phyloP scores from a whole-genome alignment of 805 yeast genomes.

The Lipomyces yamadae region DNA sequence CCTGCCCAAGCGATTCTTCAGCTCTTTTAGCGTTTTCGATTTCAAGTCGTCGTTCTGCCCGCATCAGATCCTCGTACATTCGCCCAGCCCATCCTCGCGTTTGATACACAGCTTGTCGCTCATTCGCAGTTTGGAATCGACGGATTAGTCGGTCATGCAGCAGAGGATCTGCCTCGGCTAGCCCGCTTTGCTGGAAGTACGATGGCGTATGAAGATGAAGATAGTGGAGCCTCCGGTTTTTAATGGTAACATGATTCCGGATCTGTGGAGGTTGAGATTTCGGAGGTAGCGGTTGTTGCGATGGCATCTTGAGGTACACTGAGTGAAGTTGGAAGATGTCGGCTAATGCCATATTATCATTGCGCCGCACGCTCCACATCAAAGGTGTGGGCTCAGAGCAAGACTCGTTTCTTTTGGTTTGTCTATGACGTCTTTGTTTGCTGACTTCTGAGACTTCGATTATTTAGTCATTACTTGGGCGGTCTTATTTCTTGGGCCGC shows the following conservation, averaged over 20 bases:
- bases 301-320: not conserved
- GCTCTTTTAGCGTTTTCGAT: constrained; percentile 7
- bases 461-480: no score
- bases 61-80: constrained; percentile 33
- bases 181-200: constrained; percentile 19
- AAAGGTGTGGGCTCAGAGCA: no score
- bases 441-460: no score
- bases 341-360: no score
- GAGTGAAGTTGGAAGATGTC: not conserved
- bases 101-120: constrained; percentile 24
- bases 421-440: no score
- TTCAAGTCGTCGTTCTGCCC: constrained; percentile 28
- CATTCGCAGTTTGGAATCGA: constrained; percentile 24
- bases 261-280: not conserved
- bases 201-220: constrained; percentile 16
- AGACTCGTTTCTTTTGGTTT: no score
- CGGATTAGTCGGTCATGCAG: constrained; percentile 26
- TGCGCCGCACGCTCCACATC: no score
- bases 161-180: constrained; percentile 28
- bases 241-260: constrained; percentile 19
- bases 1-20: constrained; percentile 12
- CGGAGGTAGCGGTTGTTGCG: not conserved
- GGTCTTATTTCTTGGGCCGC: no score
- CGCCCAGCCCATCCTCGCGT: constrained; percentile 33
- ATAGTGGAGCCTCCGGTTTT: constrained; percentile 30